These are phyloP conservation scores for Pseudogymnoascus sp. DNA, from an alignment of 2,329 filamentous ascomycete species.

Conservation along the genomic window DNA sequence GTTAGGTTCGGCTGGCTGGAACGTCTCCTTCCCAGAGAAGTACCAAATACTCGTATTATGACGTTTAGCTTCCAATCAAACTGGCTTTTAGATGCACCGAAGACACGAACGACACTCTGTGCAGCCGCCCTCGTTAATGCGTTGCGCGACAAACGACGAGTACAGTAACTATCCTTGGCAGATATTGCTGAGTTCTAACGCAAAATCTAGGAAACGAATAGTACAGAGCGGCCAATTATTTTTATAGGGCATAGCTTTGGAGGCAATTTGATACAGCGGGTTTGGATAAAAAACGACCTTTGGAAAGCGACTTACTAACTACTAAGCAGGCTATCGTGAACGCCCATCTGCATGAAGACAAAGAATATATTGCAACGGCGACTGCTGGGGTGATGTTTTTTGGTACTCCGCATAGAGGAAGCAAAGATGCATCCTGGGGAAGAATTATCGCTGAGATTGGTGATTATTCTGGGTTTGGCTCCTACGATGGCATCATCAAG, in stretches of 20 bases:
- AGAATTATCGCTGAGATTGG: neutral
- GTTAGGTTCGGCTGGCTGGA: neutral
- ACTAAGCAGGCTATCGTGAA: neutral
- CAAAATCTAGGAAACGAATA: conserved; percentile 17
- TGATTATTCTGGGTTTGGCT: neutral
- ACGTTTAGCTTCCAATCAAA: neutral
- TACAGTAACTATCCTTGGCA: neutral
- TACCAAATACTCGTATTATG: neutral
- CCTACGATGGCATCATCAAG: neutral
- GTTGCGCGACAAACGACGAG: neutral
- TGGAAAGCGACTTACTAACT: neutral
- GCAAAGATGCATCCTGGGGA: neutral
- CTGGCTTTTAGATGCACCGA: neutral
- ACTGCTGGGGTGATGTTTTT: neutral
- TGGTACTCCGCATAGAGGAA: neutral
- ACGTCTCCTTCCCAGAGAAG: neutral
- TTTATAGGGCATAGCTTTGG: conserved; percentile 23
- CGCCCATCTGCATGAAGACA: neutral
- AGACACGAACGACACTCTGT: neutral
- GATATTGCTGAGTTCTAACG: neutral
- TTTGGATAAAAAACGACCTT: neutral
- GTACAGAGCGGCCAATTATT: conserved; percentile 20
- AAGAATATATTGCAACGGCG: neutral
- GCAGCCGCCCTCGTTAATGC: neutral
- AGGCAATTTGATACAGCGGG: conserved; percentile 22